Percentiles rank a stretch among this genome's conserved stretches.
phyloP scores from a whole-genome alignment of 305 asterid species.

The Petunia hybrid region DNA sequence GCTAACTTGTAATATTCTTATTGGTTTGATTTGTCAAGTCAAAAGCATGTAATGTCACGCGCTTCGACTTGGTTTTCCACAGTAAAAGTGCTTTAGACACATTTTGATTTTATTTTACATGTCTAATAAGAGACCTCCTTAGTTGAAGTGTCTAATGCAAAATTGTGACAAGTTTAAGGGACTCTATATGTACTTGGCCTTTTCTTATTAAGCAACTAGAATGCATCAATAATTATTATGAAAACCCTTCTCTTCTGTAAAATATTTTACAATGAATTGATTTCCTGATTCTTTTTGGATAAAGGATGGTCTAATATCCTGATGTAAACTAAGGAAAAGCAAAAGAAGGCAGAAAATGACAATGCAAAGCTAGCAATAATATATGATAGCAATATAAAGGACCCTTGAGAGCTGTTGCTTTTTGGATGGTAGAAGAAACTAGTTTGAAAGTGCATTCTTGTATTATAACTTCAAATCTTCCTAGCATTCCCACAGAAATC shows the following conservation, averaged over 20 bases:
- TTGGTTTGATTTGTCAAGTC: too few species aligned
- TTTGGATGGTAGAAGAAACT: conserved; percentile 9
- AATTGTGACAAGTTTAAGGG: too few species aligned
- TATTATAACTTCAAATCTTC: neutral
- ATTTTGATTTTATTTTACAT: too few species aligned
- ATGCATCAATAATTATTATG: neutral
- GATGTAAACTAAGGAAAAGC: neutral
- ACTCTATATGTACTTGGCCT: too few species aligned
- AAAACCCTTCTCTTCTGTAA: neutral
- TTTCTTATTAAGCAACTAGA: neutral
- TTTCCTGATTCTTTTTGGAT: neutral
- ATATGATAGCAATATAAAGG: neutral
- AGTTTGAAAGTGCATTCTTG: neutral
- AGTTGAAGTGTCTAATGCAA: too few species aligned
- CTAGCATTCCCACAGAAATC: neutral
- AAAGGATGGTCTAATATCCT: conserved; percentile 12
- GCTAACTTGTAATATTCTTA: too few species aligned
- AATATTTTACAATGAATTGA: conserved; percentile 10
- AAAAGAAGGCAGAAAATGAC: neutral
- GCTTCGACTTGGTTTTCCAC: too few species aligned
- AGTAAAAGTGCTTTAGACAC: too few species aligned
- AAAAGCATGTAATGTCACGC: too few species aligned
- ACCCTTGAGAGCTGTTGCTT: neutral
- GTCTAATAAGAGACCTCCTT: too few species aligned
- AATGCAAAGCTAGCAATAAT: neutral